Evolutionary conservation across 2,329 filamentous ascomycete species (phyloP).

Genomic region (Fusarium sp.): DNA sequence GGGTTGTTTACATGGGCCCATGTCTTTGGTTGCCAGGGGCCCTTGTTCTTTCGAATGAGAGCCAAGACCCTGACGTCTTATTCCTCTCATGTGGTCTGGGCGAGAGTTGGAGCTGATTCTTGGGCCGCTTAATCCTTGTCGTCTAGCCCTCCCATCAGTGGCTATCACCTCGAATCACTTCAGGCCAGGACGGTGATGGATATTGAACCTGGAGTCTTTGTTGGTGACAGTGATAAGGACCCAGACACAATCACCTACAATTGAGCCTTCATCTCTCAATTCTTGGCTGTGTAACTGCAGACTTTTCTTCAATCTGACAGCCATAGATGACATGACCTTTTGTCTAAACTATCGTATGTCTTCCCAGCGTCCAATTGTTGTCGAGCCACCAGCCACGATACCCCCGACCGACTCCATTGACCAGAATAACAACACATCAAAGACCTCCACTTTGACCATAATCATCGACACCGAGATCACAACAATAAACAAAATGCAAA

Average conservation of each 20-base stretch:
- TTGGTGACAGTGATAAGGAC: slow-evolving; percentile 24
- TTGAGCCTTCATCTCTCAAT: slow-evolving; percentile 2
- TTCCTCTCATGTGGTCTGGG: slow-evolving; percentile 15
- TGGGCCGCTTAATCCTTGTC: slow-evolving; percentile 26
- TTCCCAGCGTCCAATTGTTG: slow-evolving; percentile 17
- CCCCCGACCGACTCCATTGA: slow-evolving; percentile 24
- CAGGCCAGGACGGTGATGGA: slow-evolving; percentile 40
- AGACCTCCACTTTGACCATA: slow-evolving; percentile 11
- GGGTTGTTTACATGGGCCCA: slow-evolving; percentile 37
- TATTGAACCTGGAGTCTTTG: slow-evolving; percentile 27
- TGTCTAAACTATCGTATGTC: not conserved
- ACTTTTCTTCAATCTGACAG: not conserved
- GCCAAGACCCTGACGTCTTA: slow-evolving; percentile 35
- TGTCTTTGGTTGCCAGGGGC: slow-evolving; percentile 36
- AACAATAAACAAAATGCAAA: slow-evolving; percentile 27
- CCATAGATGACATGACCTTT: not conserved
- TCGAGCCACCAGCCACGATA: slow-evolving; percentile 34
- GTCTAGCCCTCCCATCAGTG: slow-evolving; percentile 36
- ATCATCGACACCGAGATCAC: slow-evolving; percentile 10
- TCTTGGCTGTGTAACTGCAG: not conserved
- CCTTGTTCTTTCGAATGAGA: slow-evolving; percentile 34
- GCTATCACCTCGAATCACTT: slow-evolving; percentile 38
- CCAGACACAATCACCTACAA: not conserved
- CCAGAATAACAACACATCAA: slow-evolving; percentile 25
- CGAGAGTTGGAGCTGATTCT: slow-evolving; percentile 14